Percentiles rank a stretch among this genome's conserved stretches.
These are phyloP conservation scores for Hypocrella siamensis DNA, from an alignment of 2,329 filamentous ascomycete genomes.

Conservation along the genomic window DNA sequence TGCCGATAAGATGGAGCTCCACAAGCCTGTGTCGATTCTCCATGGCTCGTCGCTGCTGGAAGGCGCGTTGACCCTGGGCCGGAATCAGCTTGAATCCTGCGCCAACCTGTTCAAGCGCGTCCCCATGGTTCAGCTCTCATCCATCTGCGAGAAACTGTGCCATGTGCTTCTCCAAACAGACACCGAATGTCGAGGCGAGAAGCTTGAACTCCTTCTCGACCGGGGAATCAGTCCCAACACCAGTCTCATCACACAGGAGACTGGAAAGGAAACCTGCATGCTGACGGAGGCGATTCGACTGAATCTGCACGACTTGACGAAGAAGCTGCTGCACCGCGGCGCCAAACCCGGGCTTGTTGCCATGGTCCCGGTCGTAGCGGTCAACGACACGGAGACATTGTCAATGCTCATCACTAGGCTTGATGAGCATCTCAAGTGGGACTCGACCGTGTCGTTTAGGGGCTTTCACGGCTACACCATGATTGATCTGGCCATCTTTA, in stretches of 20 bases:
- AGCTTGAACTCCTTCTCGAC: background rate
- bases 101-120: background rate
- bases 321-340: background rate
- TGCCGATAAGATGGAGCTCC: background rate
- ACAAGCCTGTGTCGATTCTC: background rate
- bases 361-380: background rate
- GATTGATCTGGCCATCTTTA: constrained; percentile 1
- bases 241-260: background rate
- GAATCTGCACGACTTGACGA: background rate
- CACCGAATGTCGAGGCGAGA: background rate
- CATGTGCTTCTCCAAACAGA: background rate
- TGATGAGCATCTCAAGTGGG: background rate
- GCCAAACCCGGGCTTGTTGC: constrained; percentile 1
- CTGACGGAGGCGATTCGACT: background rate
- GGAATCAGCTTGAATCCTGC: background rate
- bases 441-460: background rate
- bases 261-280: background rate
- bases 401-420: background rate
- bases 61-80: background rate
- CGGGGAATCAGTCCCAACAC: background rate
- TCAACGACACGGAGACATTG: background rate
- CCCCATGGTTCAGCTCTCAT: background rate
- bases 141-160: background rate
- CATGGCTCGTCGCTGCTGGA: background rate
- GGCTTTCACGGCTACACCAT: background rate